Base-by-base conservation (phyloP, 495 filamentous ascomycete genomes). In the Pyrenula massariospora region DNA sequence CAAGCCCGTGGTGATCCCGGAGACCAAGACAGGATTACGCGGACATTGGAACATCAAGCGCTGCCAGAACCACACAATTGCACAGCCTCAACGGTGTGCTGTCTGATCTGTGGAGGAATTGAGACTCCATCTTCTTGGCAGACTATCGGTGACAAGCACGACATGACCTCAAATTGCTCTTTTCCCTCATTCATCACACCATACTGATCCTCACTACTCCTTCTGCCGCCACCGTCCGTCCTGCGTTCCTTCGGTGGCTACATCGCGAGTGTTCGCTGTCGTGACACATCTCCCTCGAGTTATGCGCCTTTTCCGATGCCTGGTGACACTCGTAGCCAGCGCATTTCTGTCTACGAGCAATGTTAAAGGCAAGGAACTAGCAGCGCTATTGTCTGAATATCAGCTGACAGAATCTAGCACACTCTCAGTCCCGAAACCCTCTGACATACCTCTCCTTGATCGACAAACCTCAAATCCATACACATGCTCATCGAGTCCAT, bases 401-500 rank as follows among this genome's bases (percentile, higher is more conserved):
- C 31, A 42, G 50, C 50, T 52, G 19, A 52, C 19, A 20, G 22
- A 52, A 10, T 58, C 54, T 25, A 73, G 89, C 85, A 56, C 83
- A 87, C 64, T 96, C 92, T 1, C 75, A 81, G 58, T 79, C 82
- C 53, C 79, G 91, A 57, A 85, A 84, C 60, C 87, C 91, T 10
- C 77, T 98, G 53, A 82, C 75, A 58, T 85, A 86, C 65, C 70
- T 94, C 24, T 84, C 84, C 1, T 73, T 81, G 50, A 71, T 96
- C 56, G 86, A 92, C 25, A 82, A 89, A 66, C 77, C 88, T 3
- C 71, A 77, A 49, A 87, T 98, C 47, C 79, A 85, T 59, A 94
- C 91, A 1, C 84, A 86, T 11, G 86, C 86, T 24, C 82, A 89
- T 62, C 80, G 85, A 57, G 81, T 95, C 25, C 84, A 91, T 65